phyloP scores from a whole-genome alignment of 202 grass and related monocot genomes.

The Musa balbisiana region DNA sequence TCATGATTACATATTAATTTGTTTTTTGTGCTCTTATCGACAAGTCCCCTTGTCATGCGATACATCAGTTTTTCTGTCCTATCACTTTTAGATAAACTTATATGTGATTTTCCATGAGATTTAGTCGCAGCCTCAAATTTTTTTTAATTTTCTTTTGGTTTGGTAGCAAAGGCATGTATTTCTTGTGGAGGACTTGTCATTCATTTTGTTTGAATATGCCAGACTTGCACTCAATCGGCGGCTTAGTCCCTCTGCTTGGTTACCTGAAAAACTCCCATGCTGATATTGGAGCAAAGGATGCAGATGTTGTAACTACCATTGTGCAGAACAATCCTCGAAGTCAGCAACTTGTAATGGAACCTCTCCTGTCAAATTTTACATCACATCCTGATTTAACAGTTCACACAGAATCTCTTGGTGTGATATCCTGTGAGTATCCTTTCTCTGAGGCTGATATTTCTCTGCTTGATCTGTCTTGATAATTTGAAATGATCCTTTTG shows the following conservation, averaged over 20 bases:
- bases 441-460: neutral
- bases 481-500: neutral
- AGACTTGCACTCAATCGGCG: slow-evolving; percentile 80
- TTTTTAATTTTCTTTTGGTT: neutral
- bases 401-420: slow-evolving; percentile 78
- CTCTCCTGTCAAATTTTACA: slow-evolving; percentile 73
- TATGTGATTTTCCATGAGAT: neutral
- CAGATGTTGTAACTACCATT: slow-evolving; percentile 82
- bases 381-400: slow-evolving; percentile 81
- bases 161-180: neutral
- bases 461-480: neutral
- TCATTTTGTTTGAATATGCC: slow-evolving; percentile 9
- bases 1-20: neutral
- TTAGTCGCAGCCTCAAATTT: neutral
- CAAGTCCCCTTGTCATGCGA: too few relatives aligned
- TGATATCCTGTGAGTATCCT: slow-evolving; percentile 69
- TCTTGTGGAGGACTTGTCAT: neutral
- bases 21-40: neutral
- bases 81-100: neutral
- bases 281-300: slow-evolving; percentile 69
- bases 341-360: slow-evolving; percentile 88
- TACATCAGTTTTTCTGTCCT: neutral
- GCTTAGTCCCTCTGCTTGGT: slow-evolving; percentile 67
- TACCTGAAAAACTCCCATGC: slow-evolving; percentile 73
- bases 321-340: slow-evolving; percentile 88